Evolutionary conservation across 2,329 filamentous ascomycete species (phyloP).

Genomic region (Hawksworthiomyces lignivorus): DNA sequence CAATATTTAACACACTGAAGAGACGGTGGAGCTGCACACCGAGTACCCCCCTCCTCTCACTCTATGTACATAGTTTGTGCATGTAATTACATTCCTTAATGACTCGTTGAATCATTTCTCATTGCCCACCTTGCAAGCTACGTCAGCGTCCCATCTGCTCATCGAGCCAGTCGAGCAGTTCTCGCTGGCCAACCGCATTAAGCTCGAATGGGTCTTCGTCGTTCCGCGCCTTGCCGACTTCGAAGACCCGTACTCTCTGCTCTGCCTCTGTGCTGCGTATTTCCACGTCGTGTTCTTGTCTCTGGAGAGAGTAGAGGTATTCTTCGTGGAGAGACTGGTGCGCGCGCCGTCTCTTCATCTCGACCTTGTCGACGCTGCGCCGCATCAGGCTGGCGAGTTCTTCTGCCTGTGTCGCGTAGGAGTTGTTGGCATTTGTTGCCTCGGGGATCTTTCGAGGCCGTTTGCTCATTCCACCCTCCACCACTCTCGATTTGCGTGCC

Average conservation of each 20-base stretch:
- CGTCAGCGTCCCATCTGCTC: constrained; percentile 12
- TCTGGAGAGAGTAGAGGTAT: too few relatives aligned
- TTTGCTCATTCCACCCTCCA: not conserved
- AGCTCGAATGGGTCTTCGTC: not conserved
- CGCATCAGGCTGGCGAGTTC: constrained; percentile 42
- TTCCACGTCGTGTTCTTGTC: too few relatives aligned
- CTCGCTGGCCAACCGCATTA: not conserved
- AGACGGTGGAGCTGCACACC: too few relatives aligned
- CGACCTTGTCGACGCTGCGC: constrained; percentile 37
- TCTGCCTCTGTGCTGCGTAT: constrained; percentile 21
- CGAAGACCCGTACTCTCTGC: constrained; percentile 30
- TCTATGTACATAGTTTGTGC: too few relatives aligned
- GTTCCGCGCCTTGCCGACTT: constrained; percentile 23
- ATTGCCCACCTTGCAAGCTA: too few relatives aligned
- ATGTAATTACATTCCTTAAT: too few relatives aligned
- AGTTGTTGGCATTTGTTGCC: constrained; percentile 27
- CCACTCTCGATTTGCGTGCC: not conserved
- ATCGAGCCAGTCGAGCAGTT: constrained; percentile 11
- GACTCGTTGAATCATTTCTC: too few relatives aligned
- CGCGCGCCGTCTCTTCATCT: constrained; percentile 33
- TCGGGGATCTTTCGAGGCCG: not conserved
- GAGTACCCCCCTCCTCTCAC: too few relatives aligned
- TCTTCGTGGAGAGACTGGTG: constrained; percentile 26
- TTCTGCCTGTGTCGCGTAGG: constrained; percentile 36
- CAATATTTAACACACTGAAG: too few relatives aligned